Evolutionary conservation across 805 yeast species (phyloP), one percentile per base, ranked within the genome.

Genomic region (Candida taoyuanica): DNA sequence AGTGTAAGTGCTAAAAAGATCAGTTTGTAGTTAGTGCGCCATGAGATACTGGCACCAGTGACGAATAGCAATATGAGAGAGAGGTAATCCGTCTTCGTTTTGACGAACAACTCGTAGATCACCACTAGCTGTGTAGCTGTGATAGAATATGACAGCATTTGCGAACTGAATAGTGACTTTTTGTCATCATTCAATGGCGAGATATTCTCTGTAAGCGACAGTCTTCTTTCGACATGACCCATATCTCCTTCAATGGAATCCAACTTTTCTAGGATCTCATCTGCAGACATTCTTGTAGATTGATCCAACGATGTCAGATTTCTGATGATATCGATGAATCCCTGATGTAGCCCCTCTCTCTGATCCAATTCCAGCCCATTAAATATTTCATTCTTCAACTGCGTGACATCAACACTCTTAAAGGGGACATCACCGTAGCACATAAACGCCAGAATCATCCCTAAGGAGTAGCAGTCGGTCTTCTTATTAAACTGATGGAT

Each of bases 391-490:
- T 37, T 31, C 32, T 59, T 62, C 36, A 74, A 54, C 4, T 44
- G 45, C 6, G 58, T 58, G 23, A 64, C 23, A 31, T 43, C 39
- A 1, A 36, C 40, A 5, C 31, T 53, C 50, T 33, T 43, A 50
- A 75, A 87, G 0, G 96, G 96, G 29, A 87, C 63, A 25, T 59
- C 62, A 0, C 86, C 84, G 55, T 80, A 83, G 45, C 93, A 79
- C 36, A 87, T 56, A 55, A 73, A 85, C 54, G 83, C 78, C 37
- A 85, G 59, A n/a, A 86, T 81, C 78, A 88, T 73, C 0, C 96
- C 96, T 25, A 88, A 58, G 0, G 95, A 82, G 55, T 84, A 88
- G 37, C 85, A 71, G 59, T 88, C 96, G 19, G 95, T 78, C 27
- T 77, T 73, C 52, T 73, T 77, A 5, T 81, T 73, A 52, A 85